These are phyloP conservation scores for Populus simonii DNA, from an alignment of 345 rosid genomes.

Conservation along the genomic window DNA sequence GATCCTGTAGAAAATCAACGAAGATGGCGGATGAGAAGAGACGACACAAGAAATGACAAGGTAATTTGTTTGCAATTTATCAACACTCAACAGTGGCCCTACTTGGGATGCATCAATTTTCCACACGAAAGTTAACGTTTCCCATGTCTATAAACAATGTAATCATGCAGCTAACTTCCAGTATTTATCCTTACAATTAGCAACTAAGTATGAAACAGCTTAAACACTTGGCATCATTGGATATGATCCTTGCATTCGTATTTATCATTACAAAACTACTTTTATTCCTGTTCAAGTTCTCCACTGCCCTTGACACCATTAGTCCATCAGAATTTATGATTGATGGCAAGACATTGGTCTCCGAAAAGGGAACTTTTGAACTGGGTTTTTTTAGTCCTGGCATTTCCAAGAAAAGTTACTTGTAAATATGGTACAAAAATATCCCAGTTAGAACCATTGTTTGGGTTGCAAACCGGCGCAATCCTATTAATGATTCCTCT, in stretches of 20 bases:
- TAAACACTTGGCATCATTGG: too few relatives aligned
- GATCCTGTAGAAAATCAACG: too few relatives aligned
- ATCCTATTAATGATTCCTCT: slow-evolving; percentile 9
- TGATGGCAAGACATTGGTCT: slow-evolving; percentile 16
- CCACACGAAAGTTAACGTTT: too few relatives aligned
- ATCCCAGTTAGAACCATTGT: slow-evolving; percentile 8
- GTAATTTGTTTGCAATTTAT: too few relatives aligned
- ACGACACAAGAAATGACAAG: too few relatives aligned
- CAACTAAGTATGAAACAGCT: too few relatives aligned
- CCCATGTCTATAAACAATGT: too few relatives aligned
- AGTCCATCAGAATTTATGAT: slow-evolving; percentile 16
- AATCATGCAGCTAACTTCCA: too few relatives aligned
- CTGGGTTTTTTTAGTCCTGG: slow-evolving; percentile 16
- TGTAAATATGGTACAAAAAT: slow-evolving; percentile 10
- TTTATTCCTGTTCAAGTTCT: slow-evolving; percentile 1
- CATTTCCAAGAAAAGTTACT: background rate
- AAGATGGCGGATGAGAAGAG: too few relatives aligned
- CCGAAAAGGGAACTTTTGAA: slow-evolving; percentile 7
- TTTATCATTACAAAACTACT: background rate
- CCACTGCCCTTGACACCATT: slow-evolving; percentile 16
- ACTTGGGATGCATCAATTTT: too few relatives aligned
- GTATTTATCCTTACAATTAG: too few relatives aligned
- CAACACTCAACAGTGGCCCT: too few relatives aligned
- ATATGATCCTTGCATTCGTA: background rate
- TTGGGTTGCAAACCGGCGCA: slow-evolving; percentile 12